These are phyloP conservation scores for Blastobotrys aristatus DNA, from an alignment of 1,139 yeast genomes.

Conservation along the genomic window DNA sequence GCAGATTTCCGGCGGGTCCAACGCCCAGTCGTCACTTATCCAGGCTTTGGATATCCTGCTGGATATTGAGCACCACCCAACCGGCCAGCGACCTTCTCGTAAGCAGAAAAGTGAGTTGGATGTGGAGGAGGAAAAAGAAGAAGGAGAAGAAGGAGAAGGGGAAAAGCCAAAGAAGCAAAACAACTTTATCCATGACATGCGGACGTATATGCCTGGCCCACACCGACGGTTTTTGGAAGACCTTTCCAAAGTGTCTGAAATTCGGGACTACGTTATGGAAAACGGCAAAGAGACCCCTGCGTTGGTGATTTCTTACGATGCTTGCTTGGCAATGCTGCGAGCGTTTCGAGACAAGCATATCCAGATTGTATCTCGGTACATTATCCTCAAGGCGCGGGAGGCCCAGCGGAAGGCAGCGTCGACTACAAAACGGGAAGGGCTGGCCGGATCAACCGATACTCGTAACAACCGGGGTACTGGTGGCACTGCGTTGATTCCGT, in stretches of 20 bases:
- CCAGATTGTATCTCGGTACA: conserved; percentile 83
- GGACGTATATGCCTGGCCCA: conserved; percentile 80
- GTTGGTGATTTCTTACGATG: conserved; percentile 72
- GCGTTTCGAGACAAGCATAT: conserved; percentile 89
- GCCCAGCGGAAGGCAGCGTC: conserved; percentile 28
- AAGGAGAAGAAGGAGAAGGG: conserved; percentile 17
- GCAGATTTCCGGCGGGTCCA: conserved; percentile 81
- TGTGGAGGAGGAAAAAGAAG: conserved; percentile 10
- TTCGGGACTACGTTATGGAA: conserved; percentile 58
- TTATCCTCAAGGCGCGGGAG: conserved; percentile 64
- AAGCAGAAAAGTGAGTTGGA: conserved; percentile 15
- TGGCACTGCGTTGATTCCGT: conserved; percentile 86
- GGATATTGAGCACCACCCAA: conserved; percentile 70
- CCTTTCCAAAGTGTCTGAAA: conserved; percentile 50
- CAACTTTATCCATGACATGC: conserved; percentile 78
- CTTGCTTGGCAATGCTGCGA: conserved; percentile 84
- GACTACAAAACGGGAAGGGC: conserved; percentile 33
- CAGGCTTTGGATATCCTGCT: conserved; percentile 79
- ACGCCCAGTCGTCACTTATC: conserved; percentile 86
- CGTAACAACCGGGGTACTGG: conserved; percentile 78
- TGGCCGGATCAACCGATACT: conserved; percentile 31
- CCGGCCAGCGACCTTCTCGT: conserved; percentile 48
- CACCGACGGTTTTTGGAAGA: conserved; percentile 70
- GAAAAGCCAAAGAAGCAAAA: conserved; percentile 35
- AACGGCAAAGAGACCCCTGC: conserved; percentile 45